Evolutionary conservation across 371 early-diverging fungal species (phyloP).

Genomic region (Zancudomyces culisetae): DNA sequence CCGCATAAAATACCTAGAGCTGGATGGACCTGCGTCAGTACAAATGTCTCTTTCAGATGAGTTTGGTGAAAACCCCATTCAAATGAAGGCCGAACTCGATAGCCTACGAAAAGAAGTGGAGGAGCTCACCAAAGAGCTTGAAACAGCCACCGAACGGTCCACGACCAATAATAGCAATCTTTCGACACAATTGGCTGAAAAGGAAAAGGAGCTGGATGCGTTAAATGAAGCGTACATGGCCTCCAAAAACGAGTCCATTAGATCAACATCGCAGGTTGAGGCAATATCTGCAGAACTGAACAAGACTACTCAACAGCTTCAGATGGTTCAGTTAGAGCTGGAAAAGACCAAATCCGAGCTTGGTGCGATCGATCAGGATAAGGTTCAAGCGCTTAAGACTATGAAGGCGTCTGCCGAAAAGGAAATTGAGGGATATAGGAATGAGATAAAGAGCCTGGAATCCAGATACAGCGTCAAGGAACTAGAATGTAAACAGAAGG

Average conservation of each 20-base stretch:
- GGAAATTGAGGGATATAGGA: slow-evolving; percentile 22
- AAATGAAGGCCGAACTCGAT: slow-evolving; percentile 37
- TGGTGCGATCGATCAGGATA: slow-evolving; percentile 16
- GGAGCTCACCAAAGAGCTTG: slow-evolving; percentile 23
- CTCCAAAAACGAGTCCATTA: not conserved
- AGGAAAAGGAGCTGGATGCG: not conserved
- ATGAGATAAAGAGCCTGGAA: slow-evolving; percentile 25
- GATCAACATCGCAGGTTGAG: slow-evolving; percentile 20
- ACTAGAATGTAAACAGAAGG: slow-evolving; percentile 37
- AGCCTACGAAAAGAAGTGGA: slow-evolving; percentile 59
- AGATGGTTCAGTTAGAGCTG: slow-evolving; percentile 24
- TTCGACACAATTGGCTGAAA: not conserved
- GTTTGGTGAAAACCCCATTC: slow-evolving; percentile 28
- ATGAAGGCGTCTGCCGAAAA: slow-evolving; percentile 18
- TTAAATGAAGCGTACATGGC: not conserved
- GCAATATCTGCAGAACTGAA: slow-evolving; percentile 15
- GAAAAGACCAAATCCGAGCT: slow-evolving; percentile 10
- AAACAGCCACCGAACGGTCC: not conserved
- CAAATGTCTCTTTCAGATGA: slow-evolving; percentile 6
- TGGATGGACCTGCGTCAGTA: slow-evolving; percentile 27
- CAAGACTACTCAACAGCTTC: slow-evolving; percentile 5
- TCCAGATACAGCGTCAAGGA: slow-evolving; percentile 30
- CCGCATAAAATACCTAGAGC: slow-evolving; percentile 58
- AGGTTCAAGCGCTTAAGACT: slow-evolving; percentile 14
- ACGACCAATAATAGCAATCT: not conserved